Evolutionary conservation across 2,329 filamentous ascomycete genomes (phyloP), one percentile per base, ranked within the genome.

Genomic region (Cordyceps pruinosa): DNA sequence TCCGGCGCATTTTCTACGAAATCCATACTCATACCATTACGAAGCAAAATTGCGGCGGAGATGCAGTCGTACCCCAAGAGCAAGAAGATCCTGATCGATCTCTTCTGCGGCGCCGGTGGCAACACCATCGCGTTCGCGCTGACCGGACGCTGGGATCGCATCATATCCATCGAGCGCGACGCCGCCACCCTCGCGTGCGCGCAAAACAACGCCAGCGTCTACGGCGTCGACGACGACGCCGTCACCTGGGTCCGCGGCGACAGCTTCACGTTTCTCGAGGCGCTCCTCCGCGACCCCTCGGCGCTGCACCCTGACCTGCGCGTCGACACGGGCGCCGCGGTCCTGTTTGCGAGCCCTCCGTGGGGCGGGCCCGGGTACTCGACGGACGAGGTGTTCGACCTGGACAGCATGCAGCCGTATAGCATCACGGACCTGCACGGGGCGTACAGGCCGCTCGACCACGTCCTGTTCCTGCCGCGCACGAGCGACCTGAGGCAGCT

Each of bases 111-210:
- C 44, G 91, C 89, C 1, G 94, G 95, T 37, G 94, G 92, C 56
- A 99, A 99, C 70, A 84, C 88, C 25, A 97, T 99, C 64, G 90
- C 92, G n/a, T 95, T 99, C 65, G 93, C 94, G 19, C 80, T 86
- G 10, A 89, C 87, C 0, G 84, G 81, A 21, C 83, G 85, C 61
- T 99, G 90, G 88, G 82, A 85, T 52, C 86, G 84, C 61, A 83
- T 99, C 61, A 90, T 97, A 68, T 90, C 89, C 42, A 87, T 99
- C 63, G 94, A 99, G 73, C 88, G 87, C 64, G 86, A 97, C 66
- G 77, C 85, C 4, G 81, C 85, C 10, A 90, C 89, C 1, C 80
- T 99, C 7, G 86, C 87, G 46, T 99, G 95, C 72, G 94, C 91
- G 26, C 92, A 96, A 74, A 86, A 95, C 69, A 99, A 99, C 69